phyloP scores from a whole-genome alignment of 495 filamentous ascomycete genomes.

The Aspergillus avenaceus region DNA sequence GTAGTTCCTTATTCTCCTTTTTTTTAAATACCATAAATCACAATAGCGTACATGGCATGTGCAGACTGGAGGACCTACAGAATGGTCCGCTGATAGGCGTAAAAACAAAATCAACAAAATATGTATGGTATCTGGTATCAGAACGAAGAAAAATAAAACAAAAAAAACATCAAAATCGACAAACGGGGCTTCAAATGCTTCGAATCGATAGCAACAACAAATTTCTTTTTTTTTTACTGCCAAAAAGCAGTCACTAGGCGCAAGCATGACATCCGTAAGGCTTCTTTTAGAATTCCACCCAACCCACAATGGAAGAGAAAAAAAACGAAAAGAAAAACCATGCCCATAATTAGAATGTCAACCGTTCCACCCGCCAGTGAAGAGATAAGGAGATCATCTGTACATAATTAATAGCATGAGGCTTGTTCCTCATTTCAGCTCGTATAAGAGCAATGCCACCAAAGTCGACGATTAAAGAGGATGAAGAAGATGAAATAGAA shows the following conservation, averaged over 20 bases:
- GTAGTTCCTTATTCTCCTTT: not conserved
- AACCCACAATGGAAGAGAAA: conserved; percentile 14
- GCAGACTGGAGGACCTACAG: conserved; percentile 2
- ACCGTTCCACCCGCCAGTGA: conserved; percentile 10
- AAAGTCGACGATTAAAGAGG: no score
- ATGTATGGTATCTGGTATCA: conserved; percentile 39
- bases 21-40: conserved; percentile 10
- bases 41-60: conserved; percentile 16
- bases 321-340: conserved; percentile 9
- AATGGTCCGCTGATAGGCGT: not conserved
- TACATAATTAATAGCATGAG: conserved; percentile 40
- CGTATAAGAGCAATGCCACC: conserved; percentile 18
- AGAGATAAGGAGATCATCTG: conserved; percentile 29
- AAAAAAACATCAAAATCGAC: no score
- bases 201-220: conserved; percentile 3
- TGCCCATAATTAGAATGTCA: conserved; percentile 13
- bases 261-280: conserved; percentile 8
- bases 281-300: conserved; percentile 11
- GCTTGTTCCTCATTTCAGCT: conserved; percentile 8
- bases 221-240: conserved; percentile 3
- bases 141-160: conserved; percentile 13
- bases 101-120: conserved; percentile 14
- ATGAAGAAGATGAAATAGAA: no score
- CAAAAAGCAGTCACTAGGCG: conserved; percentile 6
- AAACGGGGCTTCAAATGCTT: conserved; percentile 4